Base-by-base conservation (phyloP, 495 filamentous ascomycete species). In the Penicillium pulvis region DNA sequence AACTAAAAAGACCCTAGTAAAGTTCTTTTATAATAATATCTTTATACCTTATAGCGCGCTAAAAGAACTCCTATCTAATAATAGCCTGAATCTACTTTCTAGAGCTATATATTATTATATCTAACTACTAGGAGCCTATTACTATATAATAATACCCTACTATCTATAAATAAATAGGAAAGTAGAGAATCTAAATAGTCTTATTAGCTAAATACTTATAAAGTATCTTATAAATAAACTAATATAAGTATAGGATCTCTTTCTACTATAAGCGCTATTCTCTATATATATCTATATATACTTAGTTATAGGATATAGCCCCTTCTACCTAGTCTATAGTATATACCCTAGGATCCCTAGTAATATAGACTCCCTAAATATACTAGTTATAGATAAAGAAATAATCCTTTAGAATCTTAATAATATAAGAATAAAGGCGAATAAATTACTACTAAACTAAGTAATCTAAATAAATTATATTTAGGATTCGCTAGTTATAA, bases 141-240 rank as follows among this genome's bases (percentile, higher is more conserved):
- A 47, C 10, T 24, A 24, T 0, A 47, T 26, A 47, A 47, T 9
- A 31, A 50, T 33, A 0, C 14, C 10, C n/a, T 28, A 50, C 28
- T 28, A 50, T 26, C 14, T 33, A 8, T 33, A 17, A 16, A 50
- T 33, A 33, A 50, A 41, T 50, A 50, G 2, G 6, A 50, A 30
- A 17, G 6, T 30, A 10, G 14, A 30, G 20, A 31, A 41, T 4
- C 36, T 41, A n/a, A 41, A 41, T 41, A 41, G 16, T n/a, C 36
- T 41, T 14, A 3, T 41, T 31, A 50, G 26, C 0, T n/a, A 33
- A 4, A 26, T 28, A 5, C 16, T 30, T 1, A 30, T 8, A 16
- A 50, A 50, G 33, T 50, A 50, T 50, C 24, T 28, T 50, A 50
- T 50, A 50, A 8, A 12, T 31, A 28, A 30, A 16, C 10, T 50